Conservation (phyloP, 1,284 basidiomycete species). For the Boletus sp. region DNA sequence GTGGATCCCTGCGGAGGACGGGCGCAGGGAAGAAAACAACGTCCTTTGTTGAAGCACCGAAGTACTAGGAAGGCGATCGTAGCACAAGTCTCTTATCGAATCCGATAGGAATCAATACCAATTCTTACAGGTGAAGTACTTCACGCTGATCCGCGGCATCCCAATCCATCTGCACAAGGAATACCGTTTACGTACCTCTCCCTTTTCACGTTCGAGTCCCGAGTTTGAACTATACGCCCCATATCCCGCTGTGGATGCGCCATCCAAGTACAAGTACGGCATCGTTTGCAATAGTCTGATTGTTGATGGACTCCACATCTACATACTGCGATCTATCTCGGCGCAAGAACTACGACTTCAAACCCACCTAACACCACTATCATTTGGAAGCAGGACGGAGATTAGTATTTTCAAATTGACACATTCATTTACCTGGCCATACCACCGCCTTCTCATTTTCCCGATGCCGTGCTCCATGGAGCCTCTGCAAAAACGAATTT, state of each 20-base stretch:
- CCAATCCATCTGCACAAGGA: not conserved
- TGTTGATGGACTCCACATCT: too few relatives aligned
- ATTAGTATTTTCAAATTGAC: not conserved
- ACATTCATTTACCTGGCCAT: not conserved
- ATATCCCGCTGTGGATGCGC: not conserved
- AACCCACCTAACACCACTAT: not conserved
- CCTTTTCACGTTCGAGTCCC: not conserved
- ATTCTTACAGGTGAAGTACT: not conserved
- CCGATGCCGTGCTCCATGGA: not conserved
- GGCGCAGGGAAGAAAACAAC: not conserved
- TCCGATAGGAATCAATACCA: not conserved
- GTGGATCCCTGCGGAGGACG: not conserved
- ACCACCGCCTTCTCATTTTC: not conserved
- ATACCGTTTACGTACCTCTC: not conserved
- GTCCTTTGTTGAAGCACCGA: not conserved
- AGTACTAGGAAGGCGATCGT: not conserved
- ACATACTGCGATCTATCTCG: too few relatives aligned
- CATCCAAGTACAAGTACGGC: not conserved
- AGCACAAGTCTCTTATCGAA: not conserved
- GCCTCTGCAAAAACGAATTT: too few relatives aligned
- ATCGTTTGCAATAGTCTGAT: not conserved
- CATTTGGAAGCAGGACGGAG: not conserved
- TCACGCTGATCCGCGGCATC: not conserved
- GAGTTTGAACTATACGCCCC: not conserved
- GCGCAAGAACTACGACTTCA: not conserved